Evolutionary conservation across 805 yeast genomes (phyloP), one percentile per base, ranked within the genome.

Genomic region (Candida yuanshanica): DNA sequence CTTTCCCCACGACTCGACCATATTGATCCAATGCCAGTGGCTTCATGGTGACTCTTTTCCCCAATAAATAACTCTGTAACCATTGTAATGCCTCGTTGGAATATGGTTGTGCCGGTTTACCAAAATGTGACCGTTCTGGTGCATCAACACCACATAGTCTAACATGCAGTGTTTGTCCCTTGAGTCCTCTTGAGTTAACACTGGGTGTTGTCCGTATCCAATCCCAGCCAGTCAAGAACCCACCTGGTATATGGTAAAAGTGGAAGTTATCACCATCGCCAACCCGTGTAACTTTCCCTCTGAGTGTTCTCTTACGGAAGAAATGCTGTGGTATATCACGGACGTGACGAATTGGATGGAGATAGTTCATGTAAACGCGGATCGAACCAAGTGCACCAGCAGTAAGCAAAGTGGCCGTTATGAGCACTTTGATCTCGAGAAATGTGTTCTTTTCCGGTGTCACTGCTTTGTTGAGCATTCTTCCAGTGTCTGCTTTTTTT

Each of bases 181-280:
- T 76, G 29, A 53, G 56, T 42, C 60, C 72, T 36, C 64, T 73
- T 52, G 42, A 59, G 52, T 74, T 73, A 6, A 72, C 62, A 10
- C 64, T 60, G 0, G 98, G 98, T 0, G 77, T 68, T 11, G 60
- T 50, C 25, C 99, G 66, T 20, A 86, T 56, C 95, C 95, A 86
- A 11, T 95, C 90, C 99, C 99, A 93, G 0, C 99, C 99, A 3
- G 83, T 77, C 2, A 81, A 53, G 0, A 71, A 46, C 0, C 99
- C 98, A 4, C 98, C 98, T 0, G 99, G 99, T 0, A 95, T 79
- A 59, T 93, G 99, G 56, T 71, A 93, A 48, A 93, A 77, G 45
- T 90, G 84, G 63, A 93, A 91, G 60, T 91, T 91, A 59, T 93
- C 99, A 13, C 95, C 96, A 60, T 90, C 98, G 0, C 96, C 96